Percentiles rank a stretch among this genome's conserved stretches.
Conservation (phyloP, 352 stramenopile species). For the Pythium periplocum region DNA sequence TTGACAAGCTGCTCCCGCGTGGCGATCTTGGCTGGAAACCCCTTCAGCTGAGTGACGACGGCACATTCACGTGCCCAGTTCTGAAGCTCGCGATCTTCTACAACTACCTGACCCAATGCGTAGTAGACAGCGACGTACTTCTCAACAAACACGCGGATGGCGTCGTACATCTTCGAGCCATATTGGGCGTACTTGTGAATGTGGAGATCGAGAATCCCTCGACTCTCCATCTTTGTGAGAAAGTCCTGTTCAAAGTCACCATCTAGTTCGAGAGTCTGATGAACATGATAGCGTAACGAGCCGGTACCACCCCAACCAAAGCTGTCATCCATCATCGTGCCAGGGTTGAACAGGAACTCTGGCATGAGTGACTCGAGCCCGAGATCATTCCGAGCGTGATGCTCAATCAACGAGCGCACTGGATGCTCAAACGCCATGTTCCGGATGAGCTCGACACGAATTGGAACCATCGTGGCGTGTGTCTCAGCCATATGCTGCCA, state of each 20-base stretch:
- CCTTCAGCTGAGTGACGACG: slow-evolving; percentile 23
- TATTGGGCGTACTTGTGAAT: slow-evolving; percentile 25
- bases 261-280: slow-evolving; percentile 5
- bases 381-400: slow-evolving; percentile 30
- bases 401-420: slow-evolving; percentile 28
- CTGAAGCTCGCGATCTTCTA: slow-evolving; percentile 18
- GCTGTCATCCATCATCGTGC: slow-evolving; percentile 24
- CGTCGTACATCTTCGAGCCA: slow-evolving; percentile 18
- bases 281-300: slow-evolving; percentile 19
- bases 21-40: slow-evolving; percentile 21
- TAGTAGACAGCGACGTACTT: slow-evolving; percentile 26
- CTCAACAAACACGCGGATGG: slow-evolving; percentile 15
- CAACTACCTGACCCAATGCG: not conserved
- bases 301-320: slow-evolving; percentile 29
- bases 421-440: slow-evolving; percentile 22
- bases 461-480: slow-evolving; percentile 21
- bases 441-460: slow-evolving; percentile 36
- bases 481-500: slow-evolving; percentile 4
- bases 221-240: not conserved
- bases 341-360: slow-evolving; percentile 31
- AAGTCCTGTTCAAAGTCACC: slow-evolving; percentile 16
- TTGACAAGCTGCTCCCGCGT: slow-evolving; percentile 1
- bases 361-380: slow-evolving; percentile 19
- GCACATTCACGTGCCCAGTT: slow-evolving; percentile 23
- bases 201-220: slow-evolving; percentile 19